Percentiles rank a stretch among this genome's conserved stretches.
These are phyloP conservation scores for Plasmodium gallinaceum DNA, from an alignment of 169 alveolate genomes.

Conservation along the genomic window DNA sequence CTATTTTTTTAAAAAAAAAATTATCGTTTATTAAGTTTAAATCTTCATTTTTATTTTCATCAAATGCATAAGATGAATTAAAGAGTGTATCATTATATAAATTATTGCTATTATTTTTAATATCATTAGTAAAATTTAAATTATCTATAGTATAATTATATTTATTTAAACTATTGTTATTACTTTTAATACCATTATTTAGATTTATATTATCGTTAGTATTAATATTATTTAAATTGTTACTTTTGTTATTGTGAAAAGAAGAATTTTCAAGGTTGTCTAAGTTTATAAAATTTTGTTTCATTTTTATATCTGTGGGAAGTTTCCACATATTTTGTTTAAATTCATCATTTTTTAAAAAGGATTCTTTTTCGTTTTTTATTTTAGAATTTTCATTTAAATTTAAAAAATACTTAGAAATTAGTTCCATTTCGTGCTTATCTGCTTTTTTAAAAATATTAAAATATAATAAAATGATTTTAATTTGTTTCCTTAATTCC, in stretches of 20 bases:
- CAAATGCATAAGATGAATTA: background rate
- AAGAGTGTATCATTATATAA: background rate
- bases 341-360: background rate
- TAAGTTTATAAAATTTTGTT: slow-evolving; percentile 11
- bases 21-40: slow-evolving; percentile 6
- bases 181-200: background rate
- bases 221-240: background rate
- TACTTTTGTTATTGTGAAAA: background rate
- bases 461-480: slow-evolving; percentile 25
- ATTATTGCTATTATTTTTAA: background rate
- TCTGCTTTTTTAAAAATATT: slow-evolving; percentile 43
- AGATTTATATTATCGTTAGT: background rate
- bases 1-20: slow-evolving; percentile 22
- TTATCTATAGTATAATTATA: background rate
- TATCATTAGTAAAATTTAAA: background rate
- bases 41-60: slow-evolving; percentile 26
- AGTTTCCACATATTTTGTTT: background rate
- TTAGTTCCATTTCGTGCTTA: slow-evolving; percentile 5
- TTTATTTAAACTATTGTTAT: background rate
- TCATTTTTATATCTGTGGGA: slow-evolving; percentile 16
- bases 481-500: slow-evolving; percentile 28
- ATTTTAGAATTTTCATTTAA: background rate
- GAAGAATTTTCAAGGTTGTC: background rate
- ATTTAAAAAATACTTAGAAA: slow-evolving; percentile 19
- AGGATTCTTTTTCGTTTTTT: background rate